phyloP scores from a whole-genome alignment of 305 asterid species.

The Fraxinus albicans region DNA sequence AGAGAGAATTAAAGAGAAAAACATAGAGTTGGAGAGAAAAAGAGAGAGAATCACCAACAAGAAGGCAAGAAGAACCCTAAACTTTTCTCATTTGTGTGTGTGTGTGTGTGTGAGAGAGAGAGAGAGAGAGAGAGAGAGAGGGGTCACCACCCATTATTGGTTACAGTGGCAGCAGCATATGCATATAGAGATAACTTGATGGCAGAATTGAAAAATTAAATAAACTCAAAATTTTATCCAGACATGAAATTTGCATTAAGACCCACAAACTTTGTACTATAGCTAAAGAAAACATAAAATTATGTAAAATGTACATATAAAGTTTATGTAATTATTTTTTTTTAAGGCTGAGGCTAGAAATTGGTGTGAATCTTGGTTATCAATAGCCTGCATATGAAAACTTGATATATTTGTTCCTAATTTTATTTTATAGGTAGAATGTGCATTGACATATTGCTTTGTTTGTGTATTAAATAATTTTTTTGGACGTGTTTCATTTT shows the following conservation, averaged over 20 bases:
- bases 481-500: not conserved
- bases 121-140: not conserved
- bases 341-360: no score
- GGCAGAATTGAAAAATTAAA: slow-evolving; percentile 12
- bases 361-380: no score
- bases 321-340: no score
- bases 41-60: no score
- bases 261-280: not conserved
- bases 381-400: not conserved
- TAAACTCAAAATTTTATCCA: not conserved
- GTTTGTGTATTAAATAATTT: no score
- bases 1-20: not conserved
- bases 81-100: no score
- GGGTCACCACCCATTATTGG: not conserved
- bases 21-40: not conserved
- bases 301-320: not conserved
- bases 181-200: slow-evolving; percentile 16
- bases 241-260: slow-evolving; percentile 11
- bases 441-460: not conserved
- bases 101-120: no score
- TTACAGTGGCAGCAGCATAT: not conserved
- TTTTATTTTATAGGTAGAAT: not conserved
- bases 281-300: not conserved
- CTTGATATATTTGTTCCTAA: not conserved
- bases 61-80: no score